phyloP scores from a whole-genome alignment of 805 yeast genomes.

The Osmozyma mogii region DNA sequence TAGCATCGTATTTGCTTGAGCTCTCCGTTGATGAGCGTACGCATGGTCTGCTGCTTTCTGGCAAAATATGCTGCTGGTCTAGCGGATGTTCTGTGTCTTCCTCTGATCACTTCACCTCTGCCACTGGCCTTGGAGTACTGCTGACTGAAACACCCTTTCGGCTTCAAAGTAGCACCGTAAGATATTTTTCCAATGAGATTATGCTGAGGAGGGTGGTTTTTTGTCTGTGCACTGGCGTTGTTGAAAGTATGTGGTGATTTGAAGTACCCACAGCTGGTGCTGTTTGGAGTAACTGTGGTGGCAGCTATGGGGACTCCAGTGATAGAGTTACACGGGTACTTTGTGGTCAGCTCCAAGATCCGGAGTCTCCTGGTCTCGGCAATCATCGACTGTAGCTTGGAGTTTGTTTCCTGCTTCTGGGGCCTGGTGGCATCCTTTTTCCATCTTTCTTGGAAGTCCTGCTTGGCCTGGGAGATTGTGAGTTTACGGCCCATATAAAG shows the following conservation, averaged over 20 bases:
- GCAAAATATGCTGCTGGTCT: constrained; percentile 37
- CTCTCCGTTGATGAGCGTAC: constrained; percentile 53
- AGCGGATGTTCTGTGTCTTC: constrained; percentile 51
- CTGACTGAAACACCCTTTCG: constrained; percentile 13
- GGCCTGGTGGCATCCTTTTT: constrained; percentile 37
- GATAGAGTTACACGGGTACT: constrained; percentile 15
- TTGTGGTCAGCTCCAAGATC: constrained; percentile 34
- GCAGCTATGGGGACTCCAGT: constrained; percentile 12
- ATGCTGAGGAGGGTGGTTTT: constrained; percentile 23
- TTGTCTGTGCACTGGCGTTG: constrained; percentile 26
- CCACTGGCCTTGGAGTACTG: constrained; percentile 26
- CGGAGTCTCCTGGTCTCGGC: constrained; percentile 28
- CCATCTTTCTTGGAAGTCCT: constrained; percentile 37
- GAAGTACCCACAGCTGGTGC: constrained; percentile 19
- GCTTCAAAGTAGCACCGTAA: constrained; percentile 29
- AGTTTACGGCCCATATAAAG: constrained; percentile 69
- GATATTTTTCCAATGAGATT: constrained; percentile 25
- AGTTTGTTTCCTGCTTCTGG: constrained; percentile 21
- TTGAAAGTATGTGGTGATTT: constrained; percentile 28
- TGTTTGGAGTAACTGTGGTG: constrained; percentile 8
- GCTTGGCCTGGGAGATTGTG: constrained; percentile 54
- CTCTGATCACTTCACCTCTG: constrained; percentile 38
- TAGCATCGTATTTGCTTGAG: constrained; percentile 49
- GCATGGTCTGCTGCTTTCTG: constrained; percentile 48
- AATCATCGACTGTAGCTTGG: constrained; percentile 23